These are phyloP conservation scores for Santalum album DNA, from an alignment of 164 flowering plant genomes.

Conservation along the genomic window DNA sequence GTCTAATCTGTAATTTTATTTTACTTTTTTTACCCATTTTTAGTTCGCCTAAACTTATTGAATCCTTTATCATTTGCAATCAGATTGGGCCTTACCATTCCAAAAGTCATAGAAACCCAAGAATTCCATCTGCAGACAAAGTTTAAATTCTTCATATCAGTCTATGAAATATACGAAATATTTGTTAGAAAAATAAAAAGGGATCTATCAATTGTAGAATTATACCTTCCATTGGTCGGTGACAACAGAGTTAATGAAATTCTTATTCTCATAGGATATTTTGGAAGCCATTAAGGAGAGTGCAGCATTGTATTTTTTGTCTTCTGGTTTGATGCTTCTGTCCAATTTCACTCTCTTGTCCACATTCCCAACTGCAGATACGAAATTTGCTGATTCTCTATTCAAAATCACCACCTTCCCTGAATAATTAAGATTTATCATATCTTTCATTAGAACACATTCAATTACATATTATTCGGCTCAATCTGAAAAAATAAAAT, in stretches of 20 bases:
- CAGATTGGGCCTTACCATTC: not conserved
- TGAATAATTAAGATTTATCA: not conserved
- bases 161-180: not conserved
- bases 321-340: not conserved
- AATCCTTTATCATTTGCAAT: not conserved
- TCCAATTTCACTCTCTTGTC: not conserved
- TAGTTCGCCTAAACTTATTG: not conserved
- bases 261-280: not conserved
- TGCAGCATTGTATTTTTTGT: not conserved
- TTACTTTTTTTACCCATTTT: not conserved
- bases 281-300: not conserved
- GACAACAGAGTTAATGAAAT: not conserved
- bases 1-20: not conserved
- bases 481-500: too few relatives aligned
- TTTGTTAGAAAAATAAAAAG: not conserved
- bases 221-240: not conserved
- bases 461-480: too few relatives aligned
- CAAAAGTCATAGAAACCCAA: not conserved
- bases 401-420: not conserved
- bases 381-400: not conserved
- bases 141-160: not conserved
- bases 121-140: conserved; percentile 1
- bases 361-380: not conserved
- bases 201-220: not conserved
- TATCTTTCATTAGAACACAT: too few relatives aligned